Percentiles rank a stretch among this genome's conserved stretches.
Evolutionary conservation across 2,329 filamentous ascomycete species (phyloP).

Genomic region (Penicillium brevicompactum): DNA sequence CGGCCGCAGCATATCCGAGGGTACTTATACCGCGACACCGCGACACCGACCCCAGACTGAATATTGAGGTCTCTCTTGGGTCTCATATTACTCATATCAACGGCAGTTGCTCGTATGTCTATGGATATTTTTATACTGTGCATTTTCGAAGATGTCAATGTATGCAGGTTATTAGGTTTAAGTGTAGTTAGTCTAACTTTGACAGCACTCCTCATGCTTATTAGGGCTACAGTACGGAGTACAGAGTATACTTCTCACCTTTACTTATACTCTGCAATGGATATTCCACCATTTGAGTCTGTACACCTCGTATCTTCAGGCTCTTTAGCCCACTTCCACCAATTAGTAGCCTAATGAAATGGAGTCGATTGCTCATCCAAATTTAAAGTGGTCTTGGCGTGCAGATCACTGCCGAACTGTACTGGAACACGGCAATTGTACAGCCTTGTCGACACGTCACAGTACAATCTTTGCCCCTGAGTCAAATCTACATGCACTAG

Average conservation of each 20-base stretch:
- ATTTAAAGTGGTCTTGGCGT: slow-evolving; percentile 9
- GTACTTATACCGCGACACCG: not conserved
- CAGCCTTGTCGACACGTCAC: not conserved
- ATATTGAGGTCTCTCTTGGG: not conserved
- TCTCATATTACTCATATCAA: not conserved
- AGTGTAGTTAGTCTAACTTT: no score
- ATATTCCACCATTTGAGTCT: no score
- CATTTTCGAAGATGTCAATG: no score
- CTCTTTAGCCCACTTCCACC: not conserved
- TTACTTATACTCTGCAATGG: no score
- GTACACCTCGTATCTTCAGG: no score
- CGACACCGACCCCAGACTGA: not conserved
- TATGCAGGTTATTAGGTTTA: no score
- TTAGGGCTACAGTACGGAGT: no score
- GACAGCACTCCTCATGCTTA: no score
- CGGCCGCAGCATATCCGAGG: slow-evolving; percentile 9
- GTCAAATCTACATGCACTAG: not conserved
- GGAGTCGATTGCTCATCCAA: not conserved
- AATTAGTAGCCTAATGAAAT: not conserved
- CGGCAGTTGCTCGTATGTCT: no score
- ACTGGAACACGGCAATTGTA: not conserved
- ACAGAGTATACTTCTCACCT: no score
- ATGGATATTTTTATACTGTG: no score
- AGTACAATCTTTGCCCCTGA: not conserved
- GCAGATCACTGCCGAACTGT: not conserved